These are phyloP conservation scores for Houttuynia cordata DNA, from an alignment of 164 flowering plant species.

Conservation along the genomic window DNA sequence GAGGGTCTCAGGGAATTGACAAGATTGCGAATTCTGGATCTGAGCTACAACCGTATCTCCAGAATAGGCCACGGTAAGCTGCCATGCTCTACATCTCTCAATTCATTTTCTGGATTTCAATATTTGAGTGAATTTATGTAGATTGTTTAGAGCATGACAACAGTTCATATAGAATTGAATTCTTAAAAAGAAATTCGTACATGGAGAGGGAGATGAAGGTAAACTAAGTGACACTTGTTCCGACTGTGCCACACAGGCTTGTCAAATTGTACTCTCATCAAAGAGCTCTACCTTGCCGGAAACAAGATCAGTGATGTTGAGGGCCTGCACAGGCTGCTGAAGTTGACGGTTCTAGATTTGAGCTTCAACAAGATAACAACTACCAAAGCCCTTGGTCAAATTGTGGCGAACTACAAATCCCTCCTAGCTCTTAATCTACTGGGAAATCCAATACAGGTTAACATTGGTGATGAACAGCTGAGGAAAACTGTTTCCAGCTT, in stretches of 20 bases:
- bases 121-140: no score
- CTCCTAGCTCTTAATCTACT: conserved; percentile 64
- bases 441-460: conserved; percentile 78
- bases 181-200: no score
- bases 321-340: conserved; percentile 80
- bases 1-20: conserved; percentile 88
- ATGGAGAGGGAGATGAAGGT: no score
- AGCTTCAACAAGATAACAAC: conserved; percentile 96
- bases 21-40: conserved; percentile 64
- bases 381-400: conserved; percentile 70
- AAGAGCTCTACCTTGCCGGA: conserved; percentile 84
- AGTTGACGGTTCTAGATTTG: conserved; percentile 70
- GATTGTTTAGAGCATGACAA: no score
- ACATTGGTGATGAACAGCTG: conserved; percentile 67
- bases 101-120: no score
- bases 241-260: conserved; percentile 31
- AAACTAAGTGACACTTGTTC: background rate
- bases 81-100: background rate
- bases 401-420: conserved; percentile 77
- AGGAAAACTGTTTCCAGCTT: conserved; percentile 60
- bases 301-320: conserved; percentile 92
- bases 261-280: conserved; percentile 65
- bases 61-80: conserved; percentile 77
- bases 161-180: no score
- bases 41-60: conserved; percentile 80